Evolutionary conservation across 768 basidiomycete species (phyloP).

Genomic region (Xanthoconium stramineum): DNA sequence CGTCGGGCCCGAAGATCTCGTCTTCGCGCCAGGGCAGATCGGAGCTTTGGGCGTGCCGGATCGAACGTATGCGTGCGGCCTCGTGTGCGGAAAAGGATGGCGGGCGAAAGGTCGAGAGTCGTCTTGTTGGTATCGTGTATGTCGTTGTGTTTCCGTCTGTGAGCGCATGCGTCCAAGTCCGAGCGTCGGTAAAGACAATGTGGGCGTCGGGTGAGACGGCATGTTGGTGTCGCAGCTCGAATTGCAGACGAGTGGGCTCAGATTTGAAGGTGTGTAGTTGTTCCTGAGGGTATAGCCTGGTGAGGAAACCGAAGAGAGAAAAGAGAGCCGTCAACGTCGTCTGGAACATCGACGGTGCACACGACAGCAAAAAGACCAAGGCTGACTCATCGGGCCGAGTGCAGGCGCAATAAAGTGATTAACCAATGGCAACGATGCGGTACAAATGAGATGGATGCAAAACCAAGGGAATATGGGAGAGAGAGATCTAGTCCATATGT

Average conservation of each 20-base stretch:
- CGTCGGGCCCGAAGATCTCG: conserved; percentile 71
- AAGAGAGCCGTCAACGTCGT: conserved; percentile 47
- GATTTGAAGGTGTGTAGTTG: not conserved
- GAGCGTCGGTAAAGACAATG: conserved; percentile 55
- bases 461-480: not conserved
- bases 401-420: not conserved
- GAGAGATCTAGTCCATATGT: not conserved
- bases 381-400: conserved; percentile 21
- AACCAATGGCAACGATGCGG: not conserved
- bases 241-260: conserved; percentile 31
- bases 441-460: not conserved
- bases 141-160: conserved; percentile 17
- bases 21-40: conserved; percentile 69
- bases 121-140: conserved; percentile 40
- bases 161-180: conserved; percentile 5
- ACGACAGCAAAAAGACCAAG: not conserved
- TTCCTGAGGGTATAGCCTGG: conserved; percentile 5
- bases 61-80: conserved; percentile 44
- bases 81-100: conserved; percentile 45
- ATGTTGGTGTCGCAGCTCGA: conserved; percentile 63
- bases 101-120: conserved; percentile 41
- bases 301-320: conserved; percentile 34
- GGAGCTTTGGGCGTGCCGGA: conserved; percentile 44
- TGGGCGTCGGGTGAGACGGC: conserved; percentile 46
- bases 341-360: conserved; percentile 32